A percentile compares a stretch with the other conserved stretches of the same genome.
Evolutionary conservation across 1,139 yeast species (phyloP).

Genomic region (Candida dubliniensis): DNA sequence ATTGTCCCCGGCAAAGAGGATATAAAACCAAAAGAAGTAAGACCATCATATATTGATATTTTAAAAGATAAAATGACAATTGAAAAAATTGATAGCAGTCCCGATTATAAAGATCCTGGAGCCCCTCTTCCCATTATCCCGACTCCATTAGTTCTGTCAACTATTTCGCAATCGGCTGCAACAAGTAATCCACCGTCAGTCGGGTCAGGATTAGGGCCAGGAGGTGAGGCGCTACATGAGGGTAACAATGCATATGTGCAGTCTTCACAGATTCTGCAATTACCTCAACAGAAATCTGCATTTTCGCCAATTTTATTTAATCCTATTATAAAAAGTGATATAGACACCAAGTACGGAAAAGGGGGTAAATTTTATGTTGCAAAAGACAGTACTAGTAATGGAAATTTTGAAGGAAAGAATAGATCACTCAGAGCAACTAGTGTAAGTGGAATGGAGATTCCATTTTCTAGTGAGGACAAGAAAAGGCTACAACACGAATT

Average conservation of each 20-base stretch:
- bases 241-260: conserved; percentile 4
- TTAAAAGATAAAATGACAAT: conserved; percentile 60
- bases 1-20: conserved; percentile 3
- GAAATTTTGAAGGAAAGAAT: conserved; percentile 24
- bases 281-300: conserved; percentile 41
- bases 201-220: conserved; percentile 10
- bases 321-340: conserved; percentile 70
- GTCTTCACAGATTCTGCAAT: conserved; percentile 10
- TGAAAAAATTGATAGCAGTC: conserved; percentile 35
- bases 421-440: conserved; percentile 40
- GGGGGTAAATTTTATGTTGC: conserved; percentile 82
- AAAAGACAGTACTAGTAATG: conserved; percentile 30
- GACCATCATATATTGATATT: conserved; percentile 43
- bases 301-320: conserved; percentile 82
- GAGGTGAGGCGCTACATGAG: conserved; percentile 5
- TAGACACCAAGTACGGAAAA: conserved; percentile 78
- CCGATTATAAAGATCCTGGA: conserved; percentile 76
- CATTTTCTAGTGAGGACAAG: conserved; percentile 16
- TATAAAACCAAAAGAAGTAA: conserved; percentile 4
- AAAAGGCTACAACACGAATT: conserved; percentile 17
- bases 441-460: conserved; percentile 36
- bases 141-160: conserved; percentile 51
- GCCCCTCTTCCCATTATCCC: conserved; percentile 70
- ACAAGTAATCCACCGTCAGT: conserved; percentile 17
- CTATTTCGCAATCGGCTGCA: conserved; percentile 25